A percentile compares a stretch with the other conserved stretches of the same genome.
These are phyloP conservation scores for Aspergillus vadensis DNA, from an alignment of 2,329 filamentous ascomycete genomes.

Conservation along the genomic window DNA sequence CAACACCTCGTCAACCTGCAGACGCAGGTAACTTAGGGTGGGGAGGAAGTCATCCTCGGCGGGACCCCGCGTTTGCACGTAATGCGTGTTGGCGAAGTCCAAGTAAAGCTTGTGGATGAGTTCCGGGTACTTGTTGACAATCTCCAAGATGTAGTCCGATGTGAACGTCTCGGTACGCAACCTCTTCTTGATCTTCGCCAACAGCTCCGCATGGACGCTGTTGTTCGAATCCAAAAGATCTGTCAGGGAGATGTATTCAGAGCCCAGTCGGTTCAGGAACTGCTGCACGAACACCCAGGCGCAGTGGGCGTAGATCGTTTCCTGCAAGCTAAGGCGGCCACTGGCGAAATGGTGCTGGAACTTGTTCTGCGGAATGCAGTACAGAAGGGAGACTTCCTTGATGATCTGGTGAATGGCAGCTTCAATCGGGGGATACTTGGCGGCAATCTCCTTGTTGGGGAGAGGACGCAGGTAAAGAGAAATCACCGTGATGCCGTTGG, in stretches of 20 bases:
- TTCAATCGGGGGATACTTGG: conserved; percentile 75
- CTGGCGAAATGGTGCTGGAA: conserved; percentile 87
- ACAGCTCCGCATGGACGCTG: conserved; percentile 79
- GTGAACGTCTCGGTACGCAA: conserved; percentile 97
- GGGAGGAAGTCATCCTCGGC: conserved; percentile 70
- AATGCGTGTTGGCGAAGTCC: conserved; percentile 86
- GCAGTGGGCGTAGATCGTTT: conserved; percentile 95
- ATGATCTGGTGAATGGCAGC: conserved; percentile 98
- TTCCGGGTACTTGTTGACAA: conserved; percentile 86
- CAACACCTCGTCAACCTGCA: conserved; percentile 72
- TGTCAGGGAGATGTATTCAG: conserved; percentile 85
- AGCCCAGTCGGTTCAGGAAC: conserved; percentile 91
- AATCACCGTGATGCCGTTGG: conserved; percentile 96
- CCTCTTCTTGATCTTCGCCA: conserved; percentile 93
- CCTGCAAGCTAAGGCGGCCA: conserved; percentile 86
- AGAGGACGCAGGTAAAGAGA: conserved; percentile 87
- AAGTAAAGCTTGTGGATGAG: conserved; percentile 87
- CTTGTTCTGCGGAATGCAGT: conserved; percentile 97
- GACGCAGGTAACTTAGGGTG: conserved; percentile 66
- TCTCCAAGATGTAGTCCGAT: conserved; percentile 95
- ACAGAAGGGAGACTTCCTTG: conserved; percentile 94
- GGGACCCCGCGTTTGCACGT: conserved; percentile 63
- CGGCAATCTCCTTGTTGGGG: conserved; percentile 56
- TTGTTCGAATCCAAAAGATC: conserved; percentile 79
- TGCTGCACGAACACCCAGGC: conserved; percentile 98